Evolutionary conservation across 2,329 filamentous ascomycete species (phyloP), one percentile per base, ranked within the genome.

Genomic region (Coniochaeta hoffmannii): DNA sequence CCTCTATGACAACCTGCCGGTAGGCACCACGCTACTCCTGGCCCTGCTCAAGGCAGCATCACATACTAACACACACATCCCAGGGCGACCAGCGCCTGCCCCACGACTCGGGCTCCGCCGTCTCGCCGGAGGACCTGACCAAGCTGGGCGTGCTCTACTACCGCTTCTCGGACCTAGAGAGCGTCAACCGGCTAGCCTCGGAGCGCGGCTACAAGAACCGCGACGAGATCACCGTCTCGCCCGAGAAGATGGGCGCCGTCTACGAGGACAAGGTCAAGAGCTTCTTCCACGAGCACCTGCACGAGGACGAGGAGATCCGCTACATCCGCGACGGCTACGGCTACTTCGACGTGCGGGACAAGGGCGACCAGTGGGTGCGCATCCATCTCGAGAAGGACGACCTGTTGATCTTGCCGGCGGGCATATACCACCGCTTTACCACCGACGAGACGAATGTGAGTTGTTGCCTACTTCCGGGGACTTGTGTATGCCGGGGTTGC

Each of bases 241-340:
- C 92, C 0, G 77, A 85, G 60, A 87, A 85, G 60, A 90, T 97
- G 87, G 91, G 90, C 56, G 88, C 83, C 36, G 74, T 85, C 46
- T 99, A 97, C 75, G 93, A 99, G 73, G 83, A 88, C 60, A 97
- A 97, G 73, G 90, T 99, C 60, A 92, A 90, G 76, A 83, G 74
- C 62, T 99, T 99, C 77, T 99, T 97, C 76, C 71, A 88, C 64
- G 94, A 99, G 78, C 94, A 99, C 71, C 72, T 99, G 65, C 94
- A 99, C 69, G 94, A 99, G 76, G 94, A 99, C 64, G 94, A 99
- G 75, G 94, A 99, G 79, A 99, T 99, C 62, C 80, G 94, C 50
- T 99, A 97, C 67, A 92, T 99, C 62, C 79, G 90, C 31, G 92
- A 87, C 58, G 94, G 94, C 0, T 81, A 83, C 55, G 94, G 94